Percentiles rank a stretch among this genome's conserved stretches.
Conservation (phyloP, 2,329 filamentous ascomycete genomes). For the Epichloe coenophiala region DNA sequence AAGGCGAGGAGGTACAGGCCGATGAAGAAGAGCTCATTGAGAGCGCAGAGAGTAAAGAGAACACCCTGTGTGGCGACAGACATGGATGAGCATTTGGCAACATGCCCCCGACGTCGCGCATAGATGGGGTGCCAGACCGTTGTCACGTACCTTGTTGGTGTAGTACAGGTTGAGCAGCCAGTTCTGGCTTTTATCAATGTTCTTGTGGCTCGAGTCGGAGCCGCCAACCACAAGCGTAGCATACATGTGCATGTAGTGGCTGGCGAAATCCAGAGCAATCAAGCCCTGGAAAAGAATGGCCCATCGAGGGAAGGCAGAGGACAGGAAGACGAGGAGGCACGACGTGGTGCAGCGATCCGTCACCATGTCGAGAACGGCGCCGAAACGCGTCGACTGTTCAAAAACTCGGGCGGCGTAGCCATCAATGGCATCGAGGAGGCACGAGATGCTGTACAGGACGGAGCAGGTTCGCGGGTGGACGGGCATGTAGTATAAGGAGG, state of each 20-base stretch:
- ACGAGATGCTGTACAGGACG: conserved; percentile 82
- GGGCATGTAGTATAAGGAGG: conserved; percentile 97
- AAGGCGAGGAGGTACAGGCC: conserved; percentile 95
- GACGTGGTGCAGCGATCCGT: conserved; percentile 95
- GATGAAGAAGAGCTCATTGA: conserved; percentile 98
- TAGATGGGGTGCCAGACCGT: not conserved
- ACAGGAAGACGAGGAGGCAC: conserved; percentile 87
- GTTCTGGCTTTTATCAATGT: conserved; percentile 75
- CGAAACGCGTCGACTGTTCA: conserved; percentile 88
- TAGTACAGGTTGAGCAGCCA: conserved; percentile 92
- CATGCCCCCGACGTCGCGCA: conserved; percentile 6
- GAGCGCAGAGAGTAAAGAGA: conserved; percentile 75
- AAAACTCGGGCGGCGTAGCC: conserved; percentile 71
- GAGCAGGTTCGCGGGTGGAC: conserved; percentile 94
- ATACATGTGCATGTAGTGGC: conserved; percentile 99
- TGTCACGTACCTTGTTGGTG: conserved; percentile 68
- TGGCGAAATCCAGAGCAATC: conserved; percentile 84
- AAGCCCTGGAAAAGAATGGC: conserved; percentile 87
- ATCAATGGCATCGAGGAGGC: conserved; percentile 88
- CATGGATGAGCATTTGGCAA: conserved; percentile 1
- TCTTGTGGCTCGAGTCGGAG: conserved; percentile 76
- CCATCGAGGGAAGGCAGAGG: conserved; percentile 88
- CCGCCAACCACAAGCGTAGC: conserved; percentile 82
- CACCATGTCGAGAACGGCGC: conserved; percentile 96
- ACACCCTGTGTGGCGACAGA: conserved; percentile 48